Evolutionary conservation across 1,284 basidiomycete species (phyloP).

Genomic region (Cerrena zonata): DNA sequence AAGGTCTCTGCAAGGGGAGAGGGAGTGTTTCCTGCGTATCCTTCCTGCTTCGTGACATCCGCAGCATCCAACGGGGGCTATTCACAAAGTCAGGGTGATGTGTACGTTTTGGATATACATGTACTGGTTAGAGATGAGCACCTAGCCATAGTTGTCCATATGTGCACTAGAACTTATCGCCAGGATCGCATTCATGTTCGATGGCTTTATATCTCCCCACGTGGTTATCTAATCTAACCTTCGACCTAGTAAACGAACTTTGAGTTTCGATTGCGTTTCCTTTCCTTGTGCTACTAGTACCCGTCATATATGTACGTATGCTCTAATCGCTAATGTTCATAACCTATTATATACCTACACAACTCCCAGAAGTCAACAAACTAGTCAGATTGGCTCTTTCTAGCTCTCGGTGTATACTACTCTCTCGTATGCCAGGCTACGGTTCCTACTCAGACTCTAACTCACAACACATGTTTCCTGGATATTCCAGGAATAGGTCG

Average conservation of each 20-base stretch:
- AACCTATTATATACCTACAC: not conserved
- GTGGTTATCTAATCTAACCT: not conserved
- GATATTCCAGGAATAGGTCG: not conserved
- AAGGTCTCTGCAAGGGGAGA: conserved; percentile 28
- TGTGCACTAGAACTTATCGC: not conserved
- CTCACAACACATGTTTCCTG: not conserved
- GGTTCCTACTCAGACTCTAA: not conserved
- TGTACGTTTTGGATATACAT: not conserved
- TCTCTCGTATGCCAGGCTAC: not conserved
- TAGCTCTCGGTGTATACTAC: not conserved
- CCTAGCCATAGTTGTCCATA: not conserved
- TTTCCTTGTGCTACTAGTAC: too few species aligned
- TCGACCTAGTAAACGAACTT: not conserved
- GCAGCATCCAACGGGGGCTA: not conserved
- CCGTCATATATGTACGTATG: too few species aligned
- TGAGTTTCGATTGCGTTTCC: not conserved
- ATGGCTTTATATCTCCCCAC: not conserved
- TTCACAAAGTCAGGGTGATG: not conserved
- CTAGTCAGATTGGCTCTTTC: not conserved
- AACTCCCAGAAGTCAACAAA: too few species aligned
- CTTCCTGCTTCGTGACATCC: conserved; percentile 29
- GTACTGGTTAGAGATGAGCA: not conserved
- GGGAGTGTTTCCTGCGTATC: conserved; percentile 23
- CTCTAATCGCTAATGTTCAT: too few species aligned
- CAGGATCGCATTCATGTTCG: not conserved